phyloP scores from a whole-genome alignment of 2,329 filamentous ascomycete species.

The Alternaria sp. region DNA sequence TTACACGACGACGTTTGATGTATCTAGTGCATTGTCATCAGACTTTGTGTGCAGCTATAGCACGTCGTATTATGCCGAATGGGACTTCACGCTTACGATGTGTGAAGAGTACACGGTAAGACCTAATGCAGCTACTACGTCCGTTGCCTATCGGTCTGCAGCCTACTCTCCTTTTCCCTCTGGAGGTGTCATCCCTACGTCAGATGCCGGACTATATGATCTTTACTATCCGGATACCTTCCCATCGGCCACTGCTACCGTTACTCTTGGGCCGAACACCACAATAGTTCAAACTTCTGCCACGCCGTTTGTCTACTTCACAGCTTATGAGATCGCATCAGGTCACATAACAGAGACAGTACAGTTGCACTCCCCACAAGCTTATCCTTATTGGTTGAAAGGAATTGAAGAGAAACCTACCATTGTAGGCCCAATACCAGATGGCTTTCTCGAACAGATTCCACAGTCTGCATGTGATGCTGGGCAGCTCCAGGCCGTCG shows the following conservation, averaged over 20 bases:
- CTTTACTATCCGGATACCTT: constrained; percentile 19
- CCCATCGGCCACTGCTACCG: constrained; percentile 31
- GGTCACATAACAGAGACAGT: constrained; percentile 46
- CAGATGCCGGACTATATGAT: constrained; percentile 29
- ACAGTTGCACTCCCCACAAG: constrained; percentile 46
- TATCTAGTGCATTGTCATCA: constrained; percentile 30
- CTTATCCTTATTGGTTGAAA: constrained; percentile 49
- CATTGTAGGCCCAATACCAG: constrained; percentile 46
- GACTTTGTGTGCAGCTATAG: constrained; percentile 35
- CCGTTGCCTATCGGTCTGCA: constrained; percentile 35
- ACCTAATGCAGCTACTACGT: constrained; percentile 45
- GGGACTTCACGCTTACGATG: constrained; percentile 30
- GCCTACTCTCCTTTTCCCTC: constrained; percentile 36
- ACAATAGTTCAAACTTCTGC: constrained; percentile 40
- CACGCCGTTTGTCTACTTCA: constrained; percentile 56
- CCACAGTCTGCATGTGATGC: constrained; percentile 43
- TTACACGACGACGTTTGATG: constrained; percentile 39
- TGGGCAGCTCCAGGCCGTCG: constrained; percentile 51
- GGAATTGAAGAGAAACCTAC: constrained; percentile 35
- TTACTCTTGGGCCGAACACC: constrained; percentile 35
- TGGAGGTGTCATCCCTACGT: constrained; percentile 25
- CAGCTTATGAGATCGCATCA: constrained; percentile 54
- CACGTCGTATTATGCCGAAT: constrained; percentile 33
- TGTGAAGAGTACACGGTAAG: constrained; percentile 37
- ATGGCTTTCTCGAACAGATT: constrained; percentile 49